Evolutionary conservation across 352 stramenopile genomes (phyloP), one percentile per base, ranked within the genome.

Genomic region (Pythium monospermum): DNA sequence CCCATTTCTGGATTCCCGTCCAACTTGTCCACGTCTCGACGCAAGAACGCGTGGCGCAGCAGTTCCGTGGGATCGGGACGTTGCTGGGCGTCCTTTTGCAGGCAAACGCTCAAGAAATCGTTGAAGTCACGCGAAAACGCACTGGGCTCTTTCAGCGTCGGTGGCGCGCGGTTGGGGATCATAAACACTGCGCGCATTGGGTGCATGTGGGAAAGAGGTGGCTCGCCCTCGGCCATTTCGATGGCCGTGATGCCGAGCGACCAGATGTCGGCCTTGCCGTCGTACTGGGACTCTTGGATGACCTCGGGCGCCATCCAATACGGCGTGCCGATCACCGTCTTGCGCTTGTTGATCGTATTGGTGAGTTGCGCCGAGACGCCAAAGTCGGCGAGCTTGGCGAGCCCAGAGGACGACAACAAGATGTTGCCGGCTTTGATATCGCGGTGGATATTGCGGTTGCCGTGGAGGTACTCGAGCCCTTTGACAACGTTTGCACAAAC

Each of bases 271-370:
- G 78, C 81, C 50, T 92, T 94, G 41, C 72, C 66, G 53, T 95
- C 80, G 57, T 94, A 93, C 44, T 83, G 64, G 18, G 86, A 76
- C 69, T 95, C 71, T 56, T 89, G 76, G 39, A 96, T 96, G 30
- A 96, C 87, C 53, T 96, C 86, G 5, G 86, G 86, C 19, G 87
- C 86, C 87, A 96, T 96, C 85, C 86, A 96, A 62, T 94, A 96
- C 6, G 87, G 87, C 16, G 87, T 95, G 22, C 87, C 87, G 33
- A 94, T 87, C 26, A 95, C 85, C 8, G 86, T 96, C 37, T 89
- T 81, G n/a, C 86, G 83, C 61, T 96, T 96, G 45, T 80, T 88
- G 54, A 96, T 84, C n/a, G 81, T 94, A 55, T 79, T 81, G 8
- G 82, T 96, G 51, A 96, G 72, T 61, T 94, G 82, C 22, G 83